Percentiles rank a stretch among this genome's conserved stretches.
phyloP scores from a whole-genome alignment of 129 eudicot genomes.

The Kitagawia praeruptora region DNA sequence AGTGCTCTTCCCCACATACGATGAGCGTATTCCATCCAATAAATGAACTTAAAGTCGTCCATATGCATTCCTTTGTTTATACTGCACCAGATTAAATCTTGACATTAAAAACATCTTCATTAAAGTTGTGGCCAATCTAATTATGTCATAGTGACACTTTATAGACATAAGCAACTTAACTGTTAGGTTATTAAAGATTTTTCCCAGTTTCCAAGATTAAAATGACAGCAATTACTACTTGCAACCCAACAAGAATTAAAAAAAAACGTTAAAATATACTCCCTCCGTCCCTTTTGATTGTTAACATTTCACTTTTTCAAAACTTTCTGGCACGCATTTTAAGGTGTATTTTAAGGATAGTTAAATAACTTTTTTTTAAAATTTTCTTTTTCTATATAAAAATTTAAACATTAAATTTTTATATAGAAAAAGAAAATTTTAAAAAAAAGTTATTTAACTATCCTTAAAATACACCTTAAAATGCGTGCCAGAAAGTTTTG shows the following conservation, averaged over 20 bases:
- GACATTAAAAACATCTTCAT: background rate
- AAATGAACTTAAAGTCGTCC: constrained; percentile 92
- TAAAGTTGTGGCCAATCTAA: background rate
- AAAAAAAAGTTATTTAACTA: too few relatives aligned
- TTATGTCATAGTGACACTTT: background rate
- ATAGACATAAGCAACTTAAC: background rate
- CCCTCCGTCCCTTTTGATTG: too few relatives aligned
- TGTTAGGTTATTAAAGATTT: background rate
- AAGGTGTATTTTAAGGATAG: too few relatives aligned
- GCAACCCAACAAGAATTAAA: background rate
- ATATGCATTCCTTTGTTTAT: constrained; percentile 80
- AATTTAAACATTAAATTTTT: too few relatives aligned
- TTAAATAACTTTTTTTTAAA: too few relatives aligned
- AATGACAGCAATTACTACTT: background rate
- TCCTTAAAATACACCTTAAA: too few relatives aligned
- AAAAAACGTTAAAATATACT: background rate
- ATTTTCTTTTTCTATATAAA: too few relatives aligned
- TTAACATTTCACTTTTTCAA: too few relatives aligned
- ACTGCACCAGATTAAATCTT: constrained; percentile 34
- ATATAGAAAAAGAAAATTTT: too few relatives aligned
- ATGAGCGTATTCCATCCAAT: constrained; percentile 98
- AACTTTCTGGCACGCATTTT: too few relatives aligned
- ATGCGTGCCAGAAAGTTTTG: too few relatives aligned
- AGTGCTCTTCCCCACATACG: constrained; percentile 99
- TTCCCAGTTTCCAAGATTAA: background rate